Conservation (phyloP, 257 asterid species). For the Solanum commersonii region DNA sequence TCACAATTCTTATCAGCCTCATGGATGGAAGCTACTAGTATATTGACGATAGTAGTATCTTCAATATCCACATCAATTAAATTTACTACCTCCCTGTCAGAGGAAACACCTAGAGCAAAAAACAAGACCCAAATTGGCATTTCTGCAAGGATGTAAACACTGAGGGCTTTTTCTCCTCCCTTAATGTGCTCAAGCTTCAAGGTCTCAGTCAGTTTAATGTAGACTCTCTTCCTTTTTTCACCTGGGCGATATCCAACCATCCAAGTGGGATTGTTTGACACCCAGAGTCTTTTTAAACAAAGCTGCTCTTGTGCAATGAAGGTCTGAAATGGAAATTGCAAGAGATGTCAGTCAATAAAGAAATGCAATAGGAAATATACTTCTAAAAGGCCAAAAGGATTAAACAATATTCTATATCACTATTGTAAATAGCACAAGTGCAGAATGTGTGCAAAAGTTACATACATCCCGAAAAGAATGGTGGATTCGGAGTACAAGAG, state of each 20-base stretch:
- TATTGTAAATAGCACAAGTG: background rate
- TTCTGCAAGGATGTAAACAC: slow-evolving; percentile 52
- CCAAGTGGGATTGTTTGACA: slow-evolving; percentile 56
- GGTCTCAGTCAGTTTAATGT: slow-evolving; percentile 40
- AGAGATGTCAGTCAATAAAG: background rate
- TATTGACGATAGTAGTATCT: slow-evolving; percentile 39
- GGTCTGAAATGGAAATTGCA: slow-evolving; percentile 38
- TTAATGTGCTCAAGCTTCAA: slow-evolving; percentile 41
- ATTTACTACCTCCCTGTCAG: slow-evolving; percentile 57
- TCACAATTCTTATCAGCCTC: slow-evolving; percentile 60
- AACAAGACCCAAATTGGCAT: slow-evolving; percentile 81
- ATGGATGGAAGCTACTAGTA: slow-evolving; percentile 59
- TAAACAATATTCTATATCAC: background rate
- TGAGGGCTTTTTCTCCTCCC: slow-evolving; percentile 58
- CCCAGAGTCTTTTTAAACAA: slow-evolving; percentile 72
- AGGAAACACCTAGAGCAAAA: slow-evolving; percentile 72
- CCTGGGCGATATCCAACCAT: slow-evolving; percentile 53
- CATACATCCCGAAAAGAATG: background rate
- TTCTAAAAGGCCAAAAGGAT: background rate
- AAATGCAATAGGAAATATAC: background rate
- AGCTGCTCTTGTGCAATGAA: slow-evolving; percentile 93
- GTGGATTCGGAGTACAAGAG: background rate
- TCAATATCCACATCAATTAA: slow-evolving; percentile 46
- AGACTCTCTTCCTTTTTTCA: slow-evolving; percentile 44
- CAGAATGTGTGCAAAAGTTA: background rate